Evolutionary conservation across 176 grass and related monocot species (phyloP).

Genomic region (barley (Hordeum vulgare)): DNA sequence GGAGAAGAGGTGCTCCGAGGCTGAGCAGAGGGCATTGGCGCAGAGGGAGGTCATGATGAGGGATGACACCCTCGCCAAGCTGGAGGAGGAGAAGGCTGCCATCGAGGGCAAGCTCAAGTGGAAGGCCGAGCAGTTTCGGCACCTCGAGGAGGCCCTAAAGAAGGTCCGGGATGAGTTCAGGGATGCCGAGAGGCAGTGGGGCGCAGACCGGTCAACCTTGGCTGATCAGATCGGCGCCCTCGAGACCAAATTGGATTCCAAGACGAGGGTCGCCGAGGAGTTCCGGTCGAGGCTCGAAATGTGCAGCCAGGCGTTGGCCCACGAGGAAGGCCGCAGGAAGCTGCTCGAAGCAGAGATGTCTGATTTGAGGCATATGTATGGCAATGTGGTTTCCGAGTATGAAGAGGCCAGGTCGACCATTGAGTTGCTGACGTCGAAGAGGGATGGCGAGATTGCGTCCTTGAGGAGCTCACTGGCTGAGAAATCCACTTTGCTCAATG

Average conservation of each 20-base stretch:
- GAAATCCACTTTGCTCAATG: slow-evolving; percentile 63
- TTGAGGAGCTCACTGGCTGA: slow-evolving; percentile 65
- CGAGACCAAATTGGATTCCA: slow-evolving; percentile 44
- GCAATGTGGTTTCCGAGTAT: slow-evolving; percentile 53
- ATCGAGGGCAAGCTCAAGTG: slow-evolving; percentile 64
- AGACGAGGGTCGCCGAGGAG: slow-evolving; percentile 47
- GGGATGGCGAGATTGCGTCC: slow-evolving; percentile 60
- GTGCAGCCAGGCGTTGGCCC: slow-evolving; percentile 68
- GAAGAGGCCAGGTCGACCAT: slow-evolving; percentile 59
- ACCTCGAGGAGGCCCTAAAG: slow-evolving; percentile 74
- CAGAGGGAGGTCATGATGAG: slow-evolving; percentile 48
- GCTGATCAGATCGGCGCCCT: slow-evolving; percentile 47
- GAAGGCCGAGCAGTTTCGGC: slow-evolving; percentile 80
- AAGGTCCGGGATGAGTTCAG: slow-evolving; percentile 58
- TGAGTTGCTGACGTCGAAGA: slow-evolving; percentile 42
- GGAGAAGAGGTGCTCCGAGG: slow-evolving; percentile 47
- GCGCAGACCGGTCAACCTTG: slow-evolving; percentile 45
- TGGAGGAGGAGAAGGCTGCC: slow-evolving; percentile 66
- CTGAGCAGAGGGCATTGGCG: slow-evolving; percentile 41
- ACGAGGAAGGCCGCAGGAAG: slow-evolving; percentile 81
- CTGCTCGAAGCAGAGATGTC: slow-evolving; percentile 53
- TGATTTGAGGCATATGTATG: slow-evolving; percentile 40
- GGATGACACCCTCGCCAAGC: slow-evolving; percentile 48
- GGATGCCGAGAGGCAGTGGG: slow-evolving; percentile 46
- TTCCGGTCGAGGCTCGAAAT: slow-evolving; percentile 49